These are phyloP conservation scores for Lathyrus aphaca DNA, from an alignment of 306 rosid species.

Conservation along the genomic window DNA sequence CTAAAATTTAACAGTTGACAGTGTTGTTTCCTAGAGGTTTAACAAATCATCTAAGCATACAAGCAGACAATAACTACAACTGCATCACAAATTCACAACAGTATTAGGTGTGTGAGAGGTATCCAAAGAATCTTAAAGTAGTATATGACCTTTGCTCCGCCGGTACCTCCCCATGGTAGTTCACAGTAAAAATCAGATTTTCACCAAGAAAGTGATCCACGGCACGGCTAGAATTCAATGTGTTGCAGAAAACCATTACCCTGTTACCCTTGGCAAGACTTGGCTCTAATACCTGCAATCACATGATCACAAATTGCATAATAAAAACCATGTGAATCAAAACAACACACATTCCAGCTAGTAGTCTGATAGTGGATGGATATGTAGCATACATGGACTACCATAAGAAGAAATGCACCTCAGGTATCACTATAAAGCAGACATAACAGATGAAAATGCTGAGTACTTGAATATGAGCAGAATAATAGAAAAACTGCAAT, in stretches of 20 bases:
- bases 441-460: background rate
- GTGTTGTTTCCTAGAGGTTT: slow-evolving; percentile 27
- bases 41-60: slow-evolving; percentile 13
- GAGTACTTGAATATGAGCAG: slow-evolving; percentile 20
- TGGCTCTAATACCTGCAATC: slow-evolving; percentile 88
- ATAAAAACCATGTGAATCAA: slow-evolving; percentile 32
- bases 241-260: slow-evolving; percentile 98
- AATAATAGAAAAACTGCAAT: slow-evolving; percentile 29
- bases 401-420: slow-evolving; percentile 23
- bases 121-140: slow-evolving; percentile 15
- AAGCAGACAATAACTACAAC: slow-evolving; percentile 6
- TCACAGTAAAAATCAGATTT: slow-evolving; percentile 76
- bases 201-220: slow-evolving; percentile 95
- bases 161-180: slow-evolving; percentile 98
- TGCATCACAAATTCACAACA: background rate
- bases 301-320: slow-evolving; percentile 38
- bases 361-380: background rate
- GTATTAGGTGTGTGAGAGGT: background rate
- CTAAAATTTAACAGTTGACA: slow-evolving; percentile 10
- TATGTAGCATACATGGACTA: background rate
- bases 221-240: slow-evolving; percentile 93
- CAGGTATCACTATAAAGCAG: background rate
- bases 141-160: slow-evolving; percentile 77
- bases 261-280: slow-evolving; percentile 88
- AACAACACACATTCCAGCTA: slow-evolving; percentile 23